phyloP scores from a whole-genome alignment of 169 alveolate genomes.

The Plasmodium ovale region DNA sequence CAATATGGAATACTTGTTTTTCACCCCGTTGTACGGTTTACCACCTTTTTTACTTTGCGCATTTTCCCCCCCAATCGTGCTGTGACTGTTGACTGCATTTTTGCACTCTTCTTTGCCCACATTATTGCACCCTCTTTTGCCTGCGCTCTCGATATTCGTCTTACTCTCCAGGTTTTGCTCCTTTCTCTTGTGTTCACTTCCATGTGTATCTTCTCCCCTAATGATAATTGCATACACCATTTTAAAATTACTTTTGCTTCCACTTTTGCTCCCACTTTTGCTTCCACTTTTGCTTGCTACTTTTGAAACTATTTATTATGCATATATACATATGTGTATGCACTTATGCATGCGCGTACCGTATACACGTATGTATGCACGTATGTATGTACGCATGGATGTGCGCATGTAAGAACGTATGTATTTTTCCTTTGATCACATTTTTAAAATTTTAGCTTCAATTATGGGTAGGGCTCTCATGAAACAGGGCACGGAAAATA shows the following conservation, averaged over 20 bases:
- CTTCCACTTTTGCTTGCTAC: conserved; percentile 6
- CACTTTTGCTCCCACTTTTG: too few species aligned
- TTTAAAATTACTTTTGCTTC: conserved; percentile 6
- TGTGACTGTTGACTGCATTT: background rate
- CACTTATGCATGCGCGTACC: too few species aligned
- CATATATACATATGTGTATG: too few species aligned
- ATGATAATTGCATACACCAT: conserved; percentile 68
- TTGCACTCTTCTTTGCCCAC: background rate
- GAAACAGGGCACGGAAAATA: background rate
- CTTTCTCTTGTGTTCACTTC: background rate
- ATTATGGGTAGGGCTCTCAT: background rate
- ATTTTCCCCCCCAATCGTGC: background rate
- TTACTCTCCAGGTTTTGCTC: too few species aligned
- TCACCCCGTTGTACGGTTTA: conserved; percentile 7
- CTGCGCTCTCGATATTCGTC: background rate
- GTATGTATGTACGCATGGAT: too few species aligned
- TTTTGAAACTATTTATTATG: too few species aligned
- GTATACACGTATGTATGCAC: too few species aligned
- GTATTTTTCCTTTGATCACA: background rate
- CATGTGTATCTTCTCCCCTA: conserved; percentile 5
- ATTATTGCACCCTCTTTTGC: too few species aligned
- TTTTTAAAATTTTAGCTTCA: background rate
- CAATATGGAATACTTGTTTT: conserved; percentile 55
- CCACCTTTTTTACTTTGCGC: background rate
- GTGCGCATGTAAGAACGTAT: too few species aligned